phyloP scores from a whole-genome alignment of 2,329 filamentous ascomycete species.

The Pyricularia grisea region DNA sequence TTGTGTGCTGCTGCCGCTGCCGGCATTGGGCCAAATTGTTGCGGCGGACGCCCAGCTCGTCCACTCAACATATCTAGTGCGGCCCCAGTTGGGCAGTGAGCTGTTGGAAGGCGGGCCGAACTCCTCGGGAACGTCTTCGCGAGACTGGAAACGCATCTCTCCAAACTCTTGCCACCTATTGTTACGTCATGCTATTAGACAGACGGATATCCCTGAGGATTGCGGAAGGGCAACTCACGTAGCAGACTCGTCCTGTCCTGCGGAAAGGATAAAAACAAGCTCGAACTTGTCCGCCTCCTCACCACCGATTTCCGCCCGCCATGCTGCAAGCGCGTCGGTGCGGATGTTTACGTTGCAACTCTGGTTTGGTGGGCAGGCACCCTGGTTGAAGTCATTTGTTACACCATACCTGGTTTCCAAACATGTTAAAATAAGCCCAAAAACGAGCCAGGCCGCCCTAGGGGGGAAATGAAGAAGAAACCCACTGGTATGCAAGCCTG shows the following conservation, averaged over 20 bases:
- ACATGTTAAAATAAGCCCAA: neutral
- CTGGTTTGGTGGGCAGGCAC: conserved; percentile 30
- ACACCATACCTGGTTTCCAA: conserved; percentile 29
- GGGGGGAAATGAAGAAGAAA: neutral
- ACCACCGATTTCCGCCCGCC: conserved; percentile 41
- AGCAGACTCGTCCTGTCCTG: conserved; percentile 44
- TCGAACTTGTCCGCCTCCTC: conserved; percentile 36
- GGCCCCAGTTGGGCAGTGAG: conserved; percentile 32
- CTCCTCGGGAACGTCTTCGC: conserved; percentile 34
- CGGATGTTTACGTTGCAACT: conserved; percentile 37
- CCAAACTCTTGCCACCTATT: conserved; percentile 43
- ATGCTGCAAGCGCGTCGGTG: conserved; percentile 36
- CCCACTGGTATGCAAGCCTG: conserved; percentile 28
- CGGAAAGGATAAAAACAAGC: conserved; percentile 43
- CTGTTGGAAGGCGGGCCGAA: conserved; percentile 37
- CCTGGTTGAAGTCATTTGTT: conserved; percentile 36
- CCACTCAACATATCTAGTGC: conserved; percentile 43
- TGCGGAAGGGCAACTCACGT: conserved; percentile 15
- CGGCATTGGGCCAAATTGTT: conserved; percentile 43
- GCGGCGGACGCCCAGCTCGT: conserved; percentile 41
- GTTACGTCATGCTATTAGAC: neutral
- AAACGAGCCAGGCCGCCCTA: neutral
- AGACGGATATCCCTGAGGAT: too few relatives aligned
- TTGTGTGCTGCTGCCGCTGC: conserved; percentile 40
- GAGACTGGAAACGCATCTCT: conserved; percentile 38